These are phyloP conservation scores for Solanum pimpinellifolium DNA, from an alignment of 257 asterid genomes.

Conservation along the genomic window DNA sequence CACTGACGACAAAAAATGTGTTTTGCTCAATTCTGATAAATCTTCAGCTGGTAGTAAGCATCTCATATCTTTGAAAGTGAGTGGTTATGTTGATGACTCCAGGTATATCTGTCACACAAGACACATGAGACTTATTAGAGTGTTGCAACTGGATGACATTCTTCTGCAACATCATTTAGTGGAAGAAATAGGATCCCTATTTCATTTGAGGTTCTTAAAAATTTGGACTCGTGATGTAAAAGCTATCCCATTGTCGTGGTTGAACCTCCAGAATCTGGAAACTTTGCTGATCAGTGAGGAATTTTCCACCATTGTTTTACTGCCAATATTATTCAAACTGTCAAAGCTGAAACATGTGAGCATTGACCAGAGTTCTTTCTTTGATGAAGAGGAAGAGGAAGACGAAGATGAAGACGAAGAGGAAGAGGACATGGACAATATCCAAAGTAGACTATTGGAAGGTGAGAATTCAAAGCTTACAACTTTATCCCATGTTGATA, in stretches of 20 bases:
- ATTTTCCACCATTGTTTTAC: rapidly evolving
- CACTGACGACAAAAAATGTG: no score
- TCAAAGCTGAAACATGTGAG: neutral
- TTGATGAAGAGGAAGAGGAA: rapidly evolving
- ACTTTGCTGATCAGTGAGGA: neutral
- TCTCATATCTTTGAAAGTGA: neutral
- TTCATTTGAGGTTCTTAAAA: neutral
- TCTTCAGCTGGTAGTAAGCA: neutral
- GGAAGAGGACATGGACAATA: no score
- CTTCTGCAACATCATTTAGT: no score
- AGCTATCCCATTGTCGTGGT: neutral
- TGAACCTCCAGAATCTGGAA: neutral
- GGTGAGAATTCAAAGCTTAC: neutral
- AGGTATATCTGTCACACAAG: neutral
- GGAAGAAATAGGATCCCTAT: neutral
- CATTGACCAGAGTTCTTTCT: rapidly evolving
- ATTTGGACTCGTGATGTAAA: neutral
- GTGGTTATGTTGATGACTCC: rapidly evolving
- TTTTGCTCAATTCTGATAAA: neutral
- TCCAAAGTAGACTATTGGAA: neutral
- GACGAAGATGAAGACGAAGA: no score
- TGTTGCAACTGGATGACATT: constrained; percentile 2
- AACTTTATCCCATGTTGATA: neutral
- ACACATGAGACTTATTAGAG: constrained; percentile 1
- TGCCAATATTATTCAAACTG: neutral